These are phyloP conservation scores for Clausena lansium DNA, from an alignment of 345 rosid species.

Conservation along the genomic window DNA sequence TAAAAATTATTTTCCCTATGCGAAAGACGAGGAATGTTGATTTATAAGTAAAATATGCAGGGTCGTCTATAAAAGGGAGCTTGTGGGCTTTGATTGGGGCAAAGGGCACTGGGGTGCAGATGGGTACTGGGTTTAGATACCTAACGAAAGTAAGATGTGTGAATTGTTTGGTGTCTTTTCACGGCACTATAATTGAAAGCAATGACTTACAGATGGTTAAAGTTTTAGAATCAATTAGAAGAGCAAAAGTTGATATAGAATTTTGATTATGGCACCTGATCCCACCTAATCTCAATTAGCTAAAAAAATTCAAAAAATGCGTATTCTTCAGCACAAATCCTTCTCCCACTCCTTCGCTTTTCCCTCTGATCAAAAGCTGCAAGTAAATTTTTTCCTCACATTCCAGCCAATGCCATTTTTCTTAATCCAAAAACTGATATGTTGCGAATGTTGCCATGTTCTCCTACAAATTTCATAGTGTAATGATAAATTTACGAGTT, in stretches of 20 bases:
- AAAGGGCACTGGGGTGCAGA: conserved; percentile 11
- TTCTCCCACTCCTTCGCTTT: conserved; percentile 15
- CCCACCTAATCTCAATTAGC: conserved; percentile 36
- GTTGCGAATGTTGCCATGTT: not conserved
- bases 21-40: not conserved
- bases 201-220: conserved; percentile 17
- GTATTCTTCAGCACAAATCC: conserved; percentile 47
- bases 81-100: too few species aligned
- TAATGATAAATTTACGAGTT: not conserved
- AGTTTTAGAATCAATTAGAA: conserved; percentile 22
- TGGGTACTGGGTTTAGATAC: conserved; percentile 17
- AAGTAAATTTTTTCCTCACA: not conserved
- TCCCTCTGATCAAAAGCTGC: not conserved
- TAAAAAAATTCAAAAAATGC: conserved; percentile 16
- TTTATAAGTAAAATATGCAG: not conserved
- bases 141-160: not conserved
- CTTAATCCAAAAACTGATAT: too few species aligned
- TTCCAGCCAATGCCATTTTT: not conserved
- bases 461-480: not conserved
- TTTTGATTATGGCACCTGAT: conserved; percentile 34
- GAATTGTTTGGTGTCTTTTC: conserved; percentile 23
- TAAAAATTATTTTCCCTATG: too few species aligned
- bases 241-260: conserved; percentile 6
- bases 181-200: conserved; percentile 14
- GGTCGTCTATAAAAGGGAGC: not conserved